Conservation (phyloP, 2,329 filamentous ascomycete genomes). For the Scedosporium apiospermum region DNA sequence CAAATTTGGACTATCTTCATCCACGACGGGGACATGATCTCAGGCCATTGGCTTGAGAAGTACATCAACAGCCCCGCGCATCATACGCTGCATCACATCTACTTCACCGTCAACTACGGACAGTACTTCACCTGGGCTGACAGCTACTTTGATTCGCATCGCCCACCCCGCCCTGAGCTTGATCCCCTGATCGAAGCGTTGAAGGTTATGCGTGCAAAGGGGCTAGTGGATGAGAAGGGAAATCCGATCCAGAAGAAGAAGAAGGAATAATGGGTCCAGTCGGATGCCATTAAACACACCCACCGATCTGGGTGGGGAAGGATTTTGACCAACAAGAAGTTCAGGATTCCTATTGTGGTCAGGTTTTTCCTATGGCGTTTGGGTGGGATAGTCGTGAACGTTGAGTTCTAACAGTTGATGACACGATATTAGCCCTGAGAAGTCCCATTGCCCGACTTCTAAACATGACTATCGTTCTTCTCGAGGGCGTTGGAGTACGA, state of each 20-base stretch:
- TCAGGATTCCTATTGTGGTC: too few species aligned
- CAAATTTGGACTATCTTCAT: slow-evolving; percentile 41
- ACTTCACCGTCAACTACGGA: slow-evolving; percentile 40
- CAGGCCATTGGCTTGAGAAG: slow-evolving; percentile 34
- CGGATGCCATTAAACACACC: too few species aligned
- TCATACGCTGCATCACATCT: slow-evolving; percentile 39
- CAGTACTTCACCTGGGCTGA: slow-evolving; percentile 40
- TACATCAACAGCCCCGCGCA: slow-evolving; percentile 38
- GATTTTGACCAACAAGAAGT: too few species aligned
- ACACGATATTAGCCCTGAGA: too few species aligned
- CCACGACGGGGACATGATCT: slow-evolving; percentile 39
- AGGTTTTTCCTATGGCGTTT: too few species aligned
- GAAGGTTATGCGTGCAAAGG: slow-evolving; percentile 33
- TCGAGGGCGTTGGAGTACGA: too few species aligned
- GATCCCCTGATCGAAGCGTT: slow-evolving; percentile 34
- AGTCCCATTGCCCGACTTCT: too few species aligned
- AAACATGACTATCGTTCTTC: too few species aligned
- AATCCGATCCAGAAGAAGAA: slow-evolving; percentile 26
- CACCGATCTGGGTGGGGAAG: too few species aligned
- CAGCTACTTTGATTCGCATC: slow-evolving; percentile 32
- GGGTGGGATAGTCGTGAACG: too few species aligned
- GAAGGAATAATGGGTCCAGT: slow-evolving; percentile 11
- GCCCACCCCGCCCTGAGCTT: slow-evolving; percentile 29
- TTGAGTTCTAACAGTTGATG: too few species aligned
- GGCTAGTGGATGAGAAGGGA: slow-evolving; percentile 32